Evolutionary conservation across 306 rosid species (phyloP), one percentile per base, ranked within the genome.

Genomic region (Lathyrus oleraceus): DNA sequence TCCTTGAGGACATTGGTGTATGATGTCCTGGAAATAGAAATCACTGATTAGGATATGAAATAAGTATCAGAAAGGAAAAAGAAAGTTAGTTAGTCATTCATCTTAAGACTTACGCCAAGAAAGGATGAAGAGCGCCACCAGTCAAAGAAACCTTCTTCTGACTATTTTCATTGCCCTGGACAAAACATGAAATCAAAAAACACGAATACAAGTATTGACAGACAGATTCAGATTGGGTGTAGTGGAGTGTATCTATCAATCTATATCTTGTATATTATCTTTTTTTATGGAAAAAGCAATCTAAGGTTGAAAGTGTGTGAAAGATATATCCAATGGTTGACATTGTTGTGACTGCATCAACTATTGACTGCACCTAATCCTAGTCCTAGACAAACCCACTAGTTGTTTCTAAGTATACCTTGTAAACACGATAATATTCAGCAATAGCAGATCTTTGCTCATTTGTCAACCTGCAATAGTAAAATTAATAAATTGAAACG

Each of bases 81-180:
- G 54, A 74, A 79, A 35, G 70, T 52, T 36, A 52, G 66, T 54
- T 38, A 61, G 60, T 10, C 35, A 53, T 61, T 27, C 47, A 75
- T 32, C 15, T 9, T 13, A 76, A 38, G 66, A 85, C 98, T 81
- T 84, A 90, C 97, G 65, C 85, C 61, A 90, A 86, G 80, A 88
- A 93, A 7, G 94, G 97, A 81, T 88, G 98, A 52, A 90, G 90
- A 67, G 74, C 82, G 4, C 17, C 78, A 60, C 94, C 88, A 21
- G 20, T 62, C 61, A 90, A 75, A 67, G 98, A 86, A 77, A 93
- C 88, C 85, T 93, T 93, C 74, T 78, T 93, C 16, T 84, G 85
- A 83, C 87, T 85, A 70, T 88, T 93, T 84, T 90, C 96, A 71
- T 88, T 93, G 73, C 98, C 96, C 98, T 88, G 87, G 66, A 87